Evolutionary conservation across 192 early-diverging fungal genomes (phyloP).

Genomic region (Oehlia diaphana): DNA sequence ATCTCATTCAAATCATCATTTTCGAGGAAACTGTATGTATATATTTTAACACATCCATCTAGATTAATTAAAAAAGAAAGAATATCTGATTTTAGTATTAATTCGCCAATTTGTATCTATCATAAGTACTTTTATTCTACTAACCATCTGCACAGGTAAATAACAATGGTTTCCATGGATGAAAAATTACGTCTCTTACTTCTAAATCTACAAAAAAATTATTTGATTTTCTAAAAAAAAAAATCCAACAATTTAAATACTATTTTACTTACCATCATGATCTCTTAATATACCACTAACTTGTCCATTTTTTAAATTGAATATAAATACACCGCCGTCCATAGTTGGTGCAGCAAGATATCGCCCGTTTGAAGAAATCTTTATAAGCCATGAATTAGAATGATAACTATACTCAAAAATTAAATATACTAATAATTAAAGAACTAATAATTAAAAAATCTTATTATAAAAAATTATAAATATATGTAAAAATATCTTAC

Average conservation of each 20-base stretch:
- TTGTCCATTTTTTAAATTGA: slow-evolving; percentile 73
- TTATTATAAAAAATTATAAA: background rate
- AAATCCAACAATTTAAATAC: background rate
- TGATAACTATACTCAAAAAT: slow-evolving; percentile 53
- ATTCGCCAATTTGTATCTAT: background rate
- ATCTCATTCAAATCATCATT: background rate
- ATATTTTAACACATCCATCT: background rate
- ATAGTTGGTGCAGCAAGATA: slow-evolving; percentile 90
- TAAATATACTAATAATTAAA: background rate
- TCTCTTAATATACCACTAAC: slow-evolving; percentile 79
- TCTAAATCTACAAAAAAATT: slow-evolving; percentile 62
- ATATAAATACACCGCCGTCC: slow-evolving; percentile 85
- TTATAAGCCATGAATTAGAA: slow-evolving; percentile 96
- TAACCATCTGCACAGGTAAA: slow-evolving; percentile 87
- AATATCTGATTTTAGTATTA: background rate
- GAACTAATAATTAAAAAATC: background rate
- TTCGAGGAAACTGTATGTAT: background rate
- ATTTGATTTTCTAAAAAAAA: background rate
- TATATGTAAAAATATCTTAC: slow-evolving; percentile 47
- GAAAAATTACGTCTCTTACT: slow-evolving; percentile 91
- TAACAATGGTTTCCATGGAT: slow-evolving; percentile 74
- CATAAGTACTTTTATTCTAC: background rate
- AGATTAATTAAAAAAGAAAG: background rate
- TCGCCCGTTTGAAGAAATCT: slow-evolving; percentile 82
- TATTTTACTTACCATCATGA: slow-evolving; percentile 64